Evolutionary conservation across 129 eudicot genomes (phyloP), one percentile per base, ranked within the genome.

Genomic region (Calendula officinalis): DNA sequence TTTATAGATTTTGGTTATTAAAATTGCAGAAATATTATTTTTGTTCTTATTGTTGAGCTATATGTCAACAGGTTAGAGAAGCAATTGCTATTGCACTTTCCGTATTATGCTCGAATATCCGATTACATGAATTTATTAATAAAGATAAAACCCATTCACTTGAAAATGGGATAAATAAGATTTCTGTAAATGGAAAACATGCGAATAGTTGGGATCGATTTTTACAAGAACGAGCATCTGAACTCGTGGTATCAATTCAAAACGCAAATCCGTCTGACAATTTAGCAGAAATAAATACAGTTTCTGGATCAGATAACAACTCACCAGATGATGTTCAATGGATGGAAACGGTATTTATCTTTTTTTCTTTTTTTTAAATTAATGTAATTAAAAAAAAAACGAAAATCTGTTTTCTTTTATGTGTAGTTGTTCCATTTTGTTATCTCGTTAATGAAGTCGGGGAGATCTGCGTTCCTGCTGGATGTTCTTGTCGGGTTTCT

Each of bases 401-500:
- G 1, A 53, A 65, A 7, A 57, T 15, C 48, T 16, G 12, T 11
- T 68, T 50, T 40, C 22, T 36, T 78, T 48, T 46, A 6, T 74
- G 61, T 79, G 84, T 70, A 92, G 99, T 43, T 88, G 66, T 88
- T 92, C 61, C 96, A 92, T 79, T 92, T 88, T 58, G 66, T 88
- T 56, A 86, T 88, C 63, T 79, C 99, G 64, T 72, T 89, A 60
- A 69, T 92, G 80, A 88, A 85, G 74, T 92, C 99, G 11, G 99
- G 96, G 54, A 92, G 99, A 80, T 88, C 99, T 12, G 82, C 85
- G 7, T 80, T 75, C 77, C 55, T 92, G 82, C 71, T 85, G 64
- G 95, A 85, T 80, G 90, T 89, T 59, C 80, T 92, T 60, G 96
- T 92, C 60, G 96, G 95, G 9, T 82, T 92, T 69, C 83, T 92